phyloP scores from a whole-genome alignment of 2,329 filamentous ascomycete genomes.

The Trichoderma sp. region DNA sequence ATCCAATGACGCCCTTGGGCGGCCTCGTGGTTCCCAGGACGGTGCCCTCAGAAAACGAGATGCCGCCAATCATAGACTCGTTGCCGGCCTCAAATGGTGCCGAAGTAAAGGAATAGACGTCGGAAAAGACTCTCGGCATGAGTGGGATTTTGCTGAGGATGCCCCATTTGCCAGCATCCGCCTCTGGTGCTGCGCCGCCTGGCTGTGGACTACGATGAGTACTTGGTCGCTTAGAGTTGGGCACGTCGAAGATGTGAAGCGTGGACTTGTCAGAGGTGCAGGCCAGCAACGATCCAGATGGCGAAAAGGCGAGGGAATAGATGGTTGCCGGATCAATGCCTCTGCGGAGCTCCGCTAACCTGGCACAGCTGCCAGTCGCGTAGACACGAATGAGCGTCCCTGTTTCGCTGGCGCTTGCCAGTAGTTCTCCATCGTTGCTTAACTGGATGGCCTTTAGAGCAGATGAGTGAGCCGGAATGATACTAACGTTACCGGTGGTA shows the following conservation, averaged over 20 bases:
- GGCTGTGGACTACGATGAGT: constrained; percentile 33
- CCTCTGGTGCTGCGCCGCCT: constrained; percentile 33
- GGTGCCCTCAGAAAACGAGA: constrained; percentile 42
- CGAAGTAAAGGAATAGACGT: constrained; percentile 81
- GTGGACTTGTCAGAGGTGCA: constrained; percentile 97
- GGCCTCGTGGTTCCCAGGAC: constrained; percentile 55
- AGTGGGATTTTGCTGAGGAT: constrained; percentile 78
- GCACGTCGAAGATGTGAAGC: constrained; percentile 88
- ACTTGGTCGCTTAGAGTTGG: constrained; percentile 48
- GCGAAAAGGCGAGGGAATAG: constrained; percentile 84
- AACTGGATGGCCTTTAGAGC: constrained; percentile 74
- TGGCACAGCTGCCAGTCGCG: constrained; percentile 73
- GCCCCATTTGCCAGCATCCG: constrained; percentile 74
- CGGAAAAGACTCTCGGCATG: constrained; percentile 82
- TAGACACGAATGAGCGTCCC: constrained; percentile 89
- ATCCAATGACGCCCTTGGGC: constrained; percentile 80
- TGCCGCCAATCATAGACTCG: constrained; percentile 53
- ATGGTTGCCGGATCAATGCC: constrained; percentile 86
- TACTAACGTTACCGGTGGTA: constrained; percentile 76
- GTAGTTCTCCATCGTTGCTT: constrained; percentile 72
- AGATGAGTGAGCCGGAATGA: constrained; percentile 85
- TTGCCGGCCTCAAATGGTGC: constrained; percentile 80
- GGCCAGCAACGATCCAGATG: constrained; percentile 73
- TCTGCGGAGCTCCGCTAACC: constrained; percentile 78
- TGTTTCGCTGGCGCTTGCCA: constrained; percentile 87